These are phyloP conservation scores for Verbena officinalis DNA, from an alignment of 257 asterid species.

Conservation along the genomic window DNA sequence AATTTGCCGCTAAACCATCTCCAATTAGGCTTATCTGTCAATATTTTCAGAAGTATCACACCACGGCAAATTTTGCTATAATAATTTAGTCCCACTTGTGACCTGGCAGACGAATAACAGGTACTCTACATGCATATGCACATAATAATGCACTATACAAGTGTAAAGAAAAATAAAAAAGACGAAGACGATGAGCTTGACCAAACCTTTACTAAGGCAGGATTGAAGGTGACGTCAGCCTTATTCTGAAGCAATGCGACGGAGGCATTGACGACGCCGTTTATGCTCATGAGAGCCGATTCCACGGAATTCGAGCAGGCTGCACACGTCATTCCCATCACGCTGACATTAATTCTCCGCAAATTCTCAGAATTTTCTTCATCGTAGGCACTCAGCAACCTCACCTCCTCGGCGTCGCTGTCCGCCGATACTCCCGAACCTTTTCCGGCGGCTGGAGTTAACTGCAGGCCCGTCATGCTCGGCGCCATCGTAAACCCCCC, in stretches of 20 bases:
- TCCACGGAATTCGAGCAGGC: conserved; percentile 97
- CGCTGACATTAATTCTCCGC: conserved; percentile 75
- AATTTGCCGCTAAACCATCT: background rate
- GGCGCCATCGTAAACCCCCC: conserved; percentile 55
- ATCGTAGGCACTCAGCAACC: conserved; percentile 65
- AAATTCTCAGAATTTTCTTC: conserved; percentile 47
- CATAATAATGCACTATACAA: background rate
- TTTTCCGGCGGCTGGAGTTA: conserved; percentile 49
- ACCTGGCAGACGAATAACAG: background rate
- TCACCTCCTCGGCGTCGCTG: conserved; percentile 59
- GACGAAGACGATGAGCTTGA: conserved; percentile 22
- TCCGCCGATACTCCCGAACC: conserved; percentile 28
- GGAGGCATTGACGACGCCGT: conserved; percentile 86
- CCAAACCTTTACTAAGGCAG: conserved; percentile 64
- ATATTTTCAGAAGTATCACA: conserved; percentile 6
- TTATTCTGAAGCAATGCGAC: conserved; percentile 95
- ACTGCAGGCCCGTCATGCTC: conserved; percentile 65
- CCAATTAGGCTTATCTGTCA: conserved; percentile 25
- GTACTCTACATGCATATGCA: conserved; percentile 24
- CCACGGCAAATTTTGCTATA: conserved; percentile 17
- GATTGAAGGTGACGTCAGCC: conserved; percentile 81
- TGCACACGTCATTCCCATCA: conserved; percentile 97
- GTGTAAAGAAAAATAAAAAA: background rate
- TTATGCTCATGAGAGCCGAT: conserved; percentile 63
- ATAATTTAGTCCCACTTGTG: conserved; percentile 8